These are phyloP conservation scores for Echinochloa phyllopogon DNA, from an alignment of 176 grass and related monocot species.

Conservation along the genomic window DNA sequence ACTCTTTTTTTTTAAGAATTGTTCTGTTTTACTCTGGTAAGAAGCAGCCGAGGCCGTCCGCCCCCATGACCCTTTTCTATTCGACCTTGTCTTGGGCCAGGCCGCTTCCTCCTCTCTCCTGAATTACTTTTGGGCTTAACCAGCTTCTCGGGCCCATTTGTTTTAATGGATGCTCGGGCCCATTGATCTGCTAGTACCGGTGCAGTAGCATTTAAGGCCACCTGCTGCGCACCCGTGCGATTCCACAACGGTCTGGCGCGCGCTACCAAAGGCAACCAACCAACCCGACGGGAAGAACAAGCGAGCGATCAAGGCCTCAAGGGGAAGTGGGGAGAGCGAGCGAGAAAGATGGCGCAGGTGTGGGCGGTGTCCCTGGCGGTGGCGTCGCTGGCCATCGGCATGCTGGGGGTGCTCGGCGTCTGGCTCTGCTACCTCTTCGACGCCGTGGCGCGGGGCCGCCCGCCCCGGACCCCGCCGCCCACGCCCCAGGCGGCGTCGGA, in stretches of 20 bases:
- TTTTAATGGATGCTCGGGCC: not conserved
- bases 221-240: not conserved
- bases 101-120: not conserved
- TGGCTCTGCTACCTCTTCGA: conserved; percentile 65
- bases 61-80: not conserved
- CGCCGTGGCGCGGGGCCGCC: conserved; percentile 42
- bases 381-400: conserved; percentile 54
- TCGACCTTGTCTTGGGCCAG: not conserved
- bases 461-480: conserved; percentile 14
- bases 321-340: not conserved
- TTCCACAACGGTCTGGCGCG: conserved; percentile 27
- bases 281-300: not conserved
- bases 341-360: conserved; percentile 47
- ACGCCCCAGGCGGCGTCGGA: conserved; percentile 16
- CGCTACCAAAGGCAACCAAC: not conserved
- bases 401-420: conserved; percentile 61
- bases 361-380: conserved; percentile 57
- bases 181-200: not conserved
- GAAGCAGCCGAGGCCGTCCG: not conserved
- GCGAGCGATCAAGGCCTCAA: not conserved
- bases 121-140: not conserved
- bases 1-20: too few relatives aligned
- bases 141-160: not conserved
- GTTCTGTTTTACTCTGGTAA: not conserved
- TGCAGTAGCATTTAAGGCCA: not conserved